phyloP scores from a whole-genome alignment of 495 filamentous ascomycete genomes.

The Hyphodiscus hymeniophilus region DNA sequence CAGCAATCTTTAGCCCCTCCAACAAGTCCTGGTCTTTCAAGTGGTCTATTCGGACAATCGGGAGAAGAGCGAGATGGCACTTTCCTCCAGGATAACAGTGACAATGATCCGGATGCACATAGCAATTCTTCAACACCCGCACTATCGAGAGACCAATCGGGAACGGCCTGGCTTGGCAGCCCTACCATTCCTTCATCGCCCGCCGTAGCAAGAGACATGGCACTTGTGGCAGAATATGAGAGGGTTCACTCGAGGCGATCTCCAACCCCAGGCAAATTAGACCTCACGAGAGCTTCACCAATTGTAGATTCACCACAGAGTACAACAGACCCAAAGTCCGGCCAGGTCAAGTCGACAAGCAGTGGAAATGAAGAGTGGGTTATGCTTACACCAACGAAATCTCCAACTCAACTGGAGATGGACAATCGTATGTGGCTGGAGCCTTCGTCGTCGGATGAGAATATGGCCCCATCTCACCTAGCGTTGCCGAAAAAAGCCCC shows the following conservation, averaged over 20 bases:
- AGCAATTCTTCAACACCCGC: constrained; percentile 7
- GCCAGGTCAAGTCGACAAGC: not conserved
- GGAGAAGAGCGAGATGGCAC: constrained; percentile 32
- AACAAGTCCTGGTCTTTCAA: not conserved
- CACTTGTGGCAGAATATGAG: constrained; percentile 15
- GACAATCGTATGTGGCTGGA: constrained; percentile 18
- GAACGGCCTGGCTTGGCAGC: not conserved
- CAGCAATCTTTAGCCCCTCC: constrained; percentile 2
- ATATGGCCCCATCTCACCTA: constrained; percentile 27
- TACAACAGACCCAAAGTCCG: constrained; percentile 5
- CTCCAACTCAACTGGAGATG: not conserved
- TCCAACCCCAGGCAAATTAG: constrained; percentile 9
- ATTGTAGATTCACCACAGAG: constrained; percentile 4
- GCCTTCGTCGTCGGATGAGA: constrained; percentile 32
- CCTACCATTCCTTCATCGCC: constrained; percentile 1
- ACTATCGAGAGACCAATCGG: not conserved
- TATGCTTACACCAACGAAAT: constrained; percentile 15
- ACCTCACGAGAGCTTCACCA: not conserved
- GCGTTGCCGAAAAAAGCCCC: constrained; percentile 34
- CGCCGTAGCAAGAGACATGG: constrained; percentile 18
- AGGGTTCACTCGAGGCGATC: constrained; percentile 11
- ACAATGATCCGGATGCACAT: constrained; percentile 31
- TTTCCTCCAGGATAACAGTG: constrained; percentile 44
- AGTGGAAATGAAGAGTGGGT: constrained; percentile 15
- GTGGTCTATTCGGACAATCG: not conserved